Evolutionary conservation across 164 flowering plant genomes (phyloP).

Genomic region (Aristolochia contorta): DNA sequence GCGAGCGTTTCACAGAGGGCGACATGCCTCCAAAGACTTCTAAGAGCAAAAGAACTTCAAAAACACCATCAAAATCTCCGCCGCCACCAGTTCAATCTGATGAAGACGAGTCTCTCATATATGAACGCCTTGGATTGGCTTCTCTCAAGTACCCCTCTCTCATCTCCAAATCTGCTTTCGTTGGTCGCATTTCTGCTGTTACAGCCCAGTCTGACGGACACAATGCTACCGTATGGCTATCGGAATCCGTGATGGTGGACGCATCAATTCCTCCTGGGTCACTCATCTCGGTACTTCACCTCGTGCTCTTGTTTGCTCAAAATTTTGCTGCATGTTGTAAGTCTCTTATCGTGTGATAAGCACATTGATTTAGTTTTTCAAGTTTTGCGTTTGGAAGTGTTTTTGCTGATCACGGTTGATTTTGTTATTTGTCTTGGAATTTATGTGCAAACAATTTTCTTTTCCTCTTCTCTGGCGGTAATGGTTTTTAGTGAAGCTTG

Average conservation of each 20-base stretch:
- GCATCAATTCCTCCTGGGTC: constrained; percentile 47
- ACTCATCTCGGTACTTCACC: constrained; percentile 61
- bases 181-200: constrained; percentile 30
- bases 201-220: constrained; percentile 13
- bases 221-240: constrained; percentile 61
- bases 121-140: constrained; percentile 35
- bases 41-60: constrained; percentile 32
- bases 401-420: neutral
- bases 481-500: too few species aligned
- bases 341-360: neutral
- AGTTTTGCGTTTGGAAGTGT: neutral
- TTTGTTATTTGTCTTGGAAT: neutral
- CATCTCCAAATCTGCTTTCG: constrained; percentile 42
- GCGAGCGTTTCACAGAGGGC: neutral
- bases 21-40: constrained; percentile 28
- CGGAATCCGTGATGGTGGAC: constrained; percentile 55
- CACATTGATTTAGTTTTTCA: neutral
- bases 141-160: constrained; percentile 46
- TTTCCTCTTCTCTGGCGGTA: too few species aligned
- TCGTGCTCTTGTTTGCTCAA: neutral
- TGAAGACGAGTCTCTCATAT: constrained; percentile 19
- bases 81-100: constrained; percentile 1
- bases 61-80: constrained; percentile 22
- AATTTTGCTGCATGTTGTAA: neutral
- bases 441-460: neutral